These are phyloP conservation scores for Phytophthora colocasiae DNA, from an alignment of 352 stramenopile genomes.

Conservation along the genomic window DNA sequence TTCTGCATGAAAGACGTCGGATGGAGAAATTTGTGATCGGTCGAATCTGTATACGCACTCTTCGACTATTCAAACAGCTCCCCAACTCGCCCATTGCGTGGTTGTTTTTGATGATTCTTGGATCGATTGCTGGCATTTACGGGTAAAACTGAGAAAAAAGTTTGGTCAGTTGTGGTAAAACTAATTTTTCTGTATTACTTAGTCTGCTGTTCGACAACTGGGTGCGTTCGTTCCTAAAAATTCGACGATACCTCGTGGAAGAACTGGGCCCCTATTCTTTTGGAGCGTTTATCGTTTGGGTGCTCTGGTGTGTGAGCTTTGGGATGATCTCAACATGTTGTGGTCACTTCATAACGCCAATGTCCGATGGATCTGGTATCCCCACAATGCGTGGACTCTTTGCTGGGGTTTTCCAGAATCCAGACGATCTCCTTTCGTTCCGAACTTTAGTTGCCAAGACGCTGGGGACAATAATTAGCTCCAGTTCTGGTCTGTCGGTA, in stretches of 20 bases:
- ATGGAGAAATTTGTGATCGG: constrained; percentile 62
- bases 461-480: constrained; percentile 70
- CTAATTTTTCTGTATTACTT: background rate
- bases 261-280: constrained; percentile 60
- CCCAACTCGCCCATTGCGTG: constrained; percentile 85
- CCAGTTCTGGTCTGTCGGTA: constrained; percentile 74
- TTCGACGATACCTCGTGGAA: constrained; percentile 58
- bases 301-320: constrained; percentile 62
- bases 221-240: constrained; percentile 68
- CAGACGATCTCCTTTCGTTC: constrained; percentile 68
- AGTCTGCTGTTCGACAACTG: constrained; percentile 77
- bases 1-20: constrained; percentile 66
- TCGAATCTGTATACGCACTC: constrained; percentile 64
- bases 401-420: constrained; percentile 81
- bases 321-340: constrained; percentile 69
- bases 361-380: constrained; percentile 81
- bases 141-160: constrained; percentile 42
- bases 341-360: constrained; percentile 57
- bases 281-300: constrained; percentile 72
- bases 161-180: background rate
- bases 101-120: constrained; percentile 76
- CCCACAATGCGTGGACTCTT: constrained; percentile 85
- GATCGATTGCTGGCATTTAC: constrained; percentile 64
- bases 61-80: constrained; percentile 76
- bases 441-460: constrained; percentile 75